These are phyloP conservation scores for Physaria fendleri DNA, from an alignment of 345 rosid species.

Conservation along the genomic window DNA sequence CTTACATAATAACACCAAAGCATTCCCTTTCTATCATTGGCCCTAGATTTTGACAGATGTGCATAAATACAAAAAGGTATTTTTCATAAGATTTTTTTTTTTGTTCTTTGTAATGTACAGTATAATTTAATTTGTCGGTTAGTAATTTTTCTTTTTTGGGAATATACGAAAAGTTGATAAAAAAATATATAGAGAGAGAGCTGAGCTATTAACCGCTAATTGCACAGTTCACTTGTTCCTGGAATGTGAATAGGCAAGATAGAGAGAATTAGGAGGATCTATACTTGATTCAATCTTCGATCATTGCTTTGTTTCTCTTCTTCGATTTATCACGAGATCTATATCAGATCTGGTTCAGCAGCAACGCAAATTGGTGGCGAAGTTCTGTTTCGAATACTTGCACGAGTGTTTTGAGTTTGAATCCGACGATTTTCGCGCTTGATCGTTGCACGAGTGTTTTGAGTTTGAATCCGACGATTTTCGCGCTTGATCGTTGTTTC, in stretches of 20 bases:
- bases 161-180: not conserved
- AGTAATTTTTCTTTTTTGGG: not conserved
- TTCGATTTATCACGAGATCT: conserved; percentile 9
- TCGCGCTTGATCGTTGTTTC: conserved; percentile 3
- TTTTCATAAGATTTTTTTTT: not conserved
- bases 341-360: conserved; percentile 28
- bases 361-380: not conserved
- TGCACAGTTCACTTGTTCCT: conserved; percentile 2
- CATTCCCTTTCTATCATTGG: not conserved
- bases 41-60: not conserved
- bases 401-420: conserved; percentile 12
- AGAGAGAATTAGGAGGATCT: not conserved
- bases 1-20: not conserved
- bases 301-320: conserved; percentile 2
- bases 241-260: not conserved
- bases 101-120: not conserved
- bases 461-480: conserved; percentile 8
- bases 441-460: conserved; percentile 14
- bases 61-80: not conserved
- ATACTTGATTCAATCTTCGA: not conserved
- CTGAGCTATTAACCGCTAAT: not conserved
- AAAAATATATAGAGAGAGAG: not conserved
- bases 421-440: conserved; percentile 5
- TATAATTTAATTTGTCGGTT: conserved; percentile 19
- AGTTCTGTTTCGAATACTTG: not conserved